Base-by-base conservation (phyloP, 805 yeast genomes). In the Kluyveromyces dobzhanskii region DNA sequence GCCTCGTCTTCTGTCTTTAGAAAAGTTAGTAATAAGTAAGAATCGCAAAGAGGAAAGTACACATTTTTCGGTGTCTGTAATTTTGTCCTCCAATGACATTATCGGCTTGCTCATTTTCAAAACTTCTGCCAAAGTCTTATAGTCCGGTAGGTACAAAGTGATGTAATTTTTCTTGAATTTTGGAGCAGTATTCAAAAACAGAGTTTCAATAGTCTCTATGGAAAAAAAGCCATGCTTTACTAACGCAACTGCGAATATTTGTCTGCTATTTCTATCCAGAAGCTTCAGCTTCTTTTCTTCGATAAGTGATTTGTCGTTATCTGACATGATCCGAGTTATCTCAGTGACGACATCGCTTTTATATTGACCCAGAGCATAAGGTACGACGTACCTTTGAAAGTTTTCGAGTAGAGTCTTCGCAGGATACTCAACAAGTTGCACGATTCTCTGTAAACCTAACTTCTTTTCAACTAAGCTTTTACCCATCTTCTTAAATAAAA, bases 371-470 rank as follows among this genome's bases (percentile, higher is more conserved):
- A 87, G 68, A 5, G 88, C 66, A 46, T 79, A 71, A 0, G 97
- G 97, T 0, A 88, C 71, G 0, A 88, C 84, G 50, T 76, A 80
- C 14, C 76, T 73, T 33, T 76, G 74, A 4, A 94, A 85, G 39
- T 90, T 67, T 26, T 67, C 67, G 19, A 88, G 63, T 38, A 92
- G 82, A 14, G 75, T 75, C 14, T 66, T 68, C 3, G 70, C 65
- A 2, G 83, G 69, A 33, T 85, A 73, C 1, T 78, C 82, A 14
- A 86, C 68, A 9, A 85, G 63, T 19, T 75, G 77, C 5, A 87
- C 74, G 13, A 90, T 66, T 42, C 74, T 70, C 18, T 66, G 66
- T 19, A 85, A 70, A 39, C 83, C 64, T 4, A 67, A 62, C 0
- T 78, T 75, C 39, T 73, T 73, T 3, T 67, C 59, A 5, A 64